Evolutionary conservation across 208 protist species (phyloP), one percentile per base, ranked within the genome.

Genomic region (Naegleria lovaniensis): DNA sequence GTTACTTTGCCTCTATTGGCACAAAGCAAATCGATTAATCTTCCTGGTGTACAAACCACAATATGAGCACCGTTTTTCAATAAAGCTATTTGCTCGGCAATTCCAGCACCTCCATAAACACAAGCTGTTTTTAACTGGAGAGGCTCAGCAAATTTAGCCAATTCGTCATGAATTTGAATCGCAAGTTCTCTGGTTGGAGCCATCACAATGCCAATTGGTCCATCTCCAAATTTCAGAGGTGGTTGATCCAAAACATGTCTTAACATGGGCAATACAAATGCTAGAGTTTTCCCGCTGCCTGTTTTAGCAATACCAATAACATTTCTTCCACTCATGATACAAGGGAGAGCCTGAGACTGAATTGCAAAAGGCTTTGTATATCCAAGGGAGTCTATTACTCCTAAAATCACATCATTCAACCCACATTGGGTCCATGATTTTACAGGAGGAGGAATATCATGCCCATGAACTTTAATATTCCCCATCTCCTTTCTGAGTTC

Each of bases 151-250:
- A 86, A 86, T 41, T 86, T 86, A 15, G 15, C 11, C 2, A 96
- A 88, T 48, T 97, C 91, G 4, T 58, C 87, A 43, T 95, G 93
- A 75, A 98, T 97, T 92, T 99, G 97, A 36, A 93, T 89, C 51
- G 95, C 97, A 6, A 99, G 94, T 92, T 99, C 97, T 90, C 97
- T 95, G n/a, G 97, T 98, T 9, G 97, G 97, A 52, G 98, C 95
- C 13, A 98, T 91, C 43, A 99, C 93, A 16, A 98, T 93, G 3
- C 93, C 96, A 39, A 97, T 96, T 25, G 97, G 97, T 2, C 97
- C 97, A 84, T 98, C 95, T 11, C 95, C 94, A 43, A 93, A 91
- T 87, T 91, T 92, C 90, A 95, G 96, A 13, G 92, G 91, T n/a
- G 93, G 92, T 93, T 98, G 97, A 58, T 93, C 95, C 29, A 96